phyloP scores from a whole-genome alignment of 2,329 filamentous ascomycete species.

The Fusarium pininemorale region DNA sequence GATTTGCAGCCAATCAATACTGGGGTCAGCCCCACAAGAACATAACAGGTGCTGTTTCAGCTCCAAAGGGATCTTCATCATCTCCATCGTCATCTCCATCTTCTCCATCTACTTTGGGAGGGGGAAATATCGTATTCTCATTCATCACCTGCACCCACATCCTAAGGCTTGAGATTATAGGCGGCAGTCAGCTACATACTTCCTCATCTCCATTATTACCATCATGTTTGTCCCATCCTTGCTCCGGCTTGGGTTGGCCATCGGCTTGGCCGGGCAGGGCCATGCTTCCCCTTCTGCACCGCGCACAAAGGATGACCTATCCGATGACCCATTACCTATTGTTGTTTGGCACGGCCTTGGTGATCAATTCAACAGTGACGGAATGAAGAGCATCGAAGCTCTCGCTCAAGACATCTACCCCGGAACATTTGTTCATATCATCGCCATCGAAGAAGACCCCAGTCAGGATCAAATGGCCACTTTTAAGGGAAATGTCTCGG shows the following conservation, averaged over 20 bases:
- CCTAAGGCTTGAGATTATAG: too few species aligned
- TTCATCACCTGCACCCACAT: too few species aligned
- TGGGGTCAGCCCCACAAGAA: background rate
- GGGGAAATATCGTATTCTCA: too few species aligned
- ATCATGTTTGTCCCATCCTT: slow-evolving; percentile 32
- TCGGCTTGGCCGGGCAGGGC: slow-evolving; percentile 42
- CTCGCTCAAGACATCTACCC: slow-evolving; percentile 79
- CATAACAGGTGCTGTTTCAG: background rate
- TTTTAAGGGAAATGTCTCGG: slow-evolving; percentile 89
- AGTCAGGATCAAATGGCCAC: slow-evolving; percentile 80
- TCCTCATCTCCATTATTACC: background rate
- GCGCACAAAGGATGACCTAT: slow-evolving; percentile 47
- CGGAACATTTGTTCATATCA: slow-evolving; percentile 83
- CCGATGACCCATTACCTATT: slow-evolving; percentile 81
- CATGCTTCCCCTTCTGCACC: slow-evolving; percentile 35
- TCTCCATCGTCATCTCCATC: slow-evolving; percentile 7
- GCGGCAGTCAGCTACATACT: too few species aligned
- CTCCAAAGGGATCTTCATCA: background rate
- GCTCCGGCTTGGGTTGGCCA: slow-evolving; percentile 43
- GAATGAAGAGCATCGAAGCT: slow-evolving; percentile 75
- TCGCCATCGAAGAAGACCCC: slow-evolving; percentile 74
- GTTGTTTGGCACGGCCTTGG: slow-evolving; percentile 92
- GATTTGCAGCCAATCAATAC: background rate
- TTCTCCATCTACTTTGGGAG: background rate
- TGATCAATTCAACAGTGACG: slow-evolving; percentile 79